These are phyloP conservation scores for Cryphonectria radicalis DNA, from an alignment of 2,329 filamentous ascomycete genomes.

Conservation along the genomic window DNA sequence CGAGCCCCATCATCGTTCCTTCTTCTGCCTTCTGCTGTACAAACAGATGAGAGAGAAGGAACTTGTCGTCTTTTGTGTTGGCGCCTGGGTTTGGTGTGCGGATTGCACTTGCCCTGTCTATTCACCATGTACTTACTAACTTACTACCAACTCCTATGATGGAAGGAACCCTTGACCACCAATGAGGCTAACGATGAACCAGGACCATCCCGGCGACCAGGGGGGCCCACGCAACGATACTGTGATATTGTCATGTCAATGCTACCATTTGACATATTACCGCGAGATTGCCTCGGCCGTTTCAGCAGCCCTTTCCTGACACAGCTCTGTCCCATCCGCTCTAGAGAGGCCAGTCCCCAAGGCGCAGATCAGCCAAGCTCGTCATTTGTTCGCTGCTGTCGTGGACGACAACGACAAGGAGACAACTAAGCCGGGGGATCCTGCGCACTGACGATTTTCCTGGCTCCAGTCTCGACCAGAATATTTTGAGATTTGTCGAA, in stretches of 20 bases:
- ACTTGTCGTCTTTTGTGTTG: neutral
- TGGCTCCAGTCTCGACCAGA: neutral
- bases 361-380: neutral
- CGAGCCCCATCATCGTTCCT: neutral
- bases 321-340: slow-evolving; percentile 23
- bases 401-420: neutral
- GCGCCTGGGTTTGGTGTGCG: neutral
- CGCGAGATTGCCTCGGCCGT: slow-evolving; percentile 24
- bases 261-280: slow-evolving; percentile 23
- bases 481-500: neutral
- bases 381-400: neutral
- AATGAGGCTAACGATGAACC: neutral
- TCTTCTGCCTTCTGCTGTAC: neutral
- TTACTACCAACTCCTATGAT: too few species aligned
- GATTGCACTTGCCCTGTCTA: neutral
- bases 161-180: neutral
- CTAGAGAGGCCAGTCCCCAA: slow-evolving; percentile 5
- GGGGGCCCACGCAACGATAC: slow-evolving; percentile 4
- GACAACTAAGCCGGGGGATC: neutral
- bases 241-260: slow-evolving; percentile 16
- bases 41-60: neutral
- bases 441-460: neutral
- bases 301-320: slow-evolving; percentile 28
- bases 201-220: slow-evolving; percentile 17
- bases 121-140: too few species aligned